Base-by-base conservation (phyloP, 306 rosid genomes). In the Sphenostylis stenocarpa region DNA sequence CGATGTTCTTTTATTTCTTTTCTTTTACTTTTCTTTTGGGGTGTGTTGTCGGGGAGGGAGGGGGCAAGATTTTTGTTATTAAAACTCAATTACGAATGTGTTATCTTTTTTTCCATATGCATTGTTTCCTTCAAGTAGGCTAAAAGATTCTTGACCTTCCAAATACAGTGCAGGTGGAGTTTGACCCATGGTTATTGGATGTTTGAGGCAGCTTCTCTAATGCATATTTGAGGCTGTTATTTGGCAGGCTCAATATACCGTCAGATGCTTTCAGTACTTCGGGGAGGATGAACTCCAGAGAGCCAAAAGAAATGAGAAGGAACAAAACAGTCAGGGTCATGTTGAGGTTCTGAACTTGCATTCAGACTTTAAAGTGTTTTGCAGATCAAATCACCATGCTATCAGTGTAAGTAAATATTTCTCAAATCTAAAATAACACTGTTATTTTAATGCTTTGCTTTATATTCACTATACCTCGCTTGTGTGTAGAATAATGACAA, bases 131-230 rank as follows among this genome's bases (percentile, higher is more conserved):
- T 70, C 65, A 17, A 34, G 82, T 45, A 34, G 45, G 66, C 77
- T 75, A 76, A 76, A 57, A 61, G 44, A 55, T 33, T 84, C 52
- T 61, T 61, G 76, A 75, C 53, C 67, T 84, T 81, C 63, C 67
- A 53, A 36, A 64, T 78, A 73, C 83, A 72, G 66, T 29, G 63
- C 41, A 60, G 63, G 44, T 52, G 83, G 60, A 31, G 39, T 38
- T 47, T 31, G 76, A 62, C 49, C 45, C 39, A 43, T 21, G 73
- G 67, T 64, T 65, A 19, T 17, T 34, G 8, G 41, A 70, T 61
- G 72, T 34, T 26, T 24, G 72, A 53, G 79, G 64, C 36, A 69
- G 76, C 52, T 64, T 77, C 67, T 38, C 51, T 33, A 34, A 17
- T 38, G 75, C 57, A 65, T 65, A 28, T 56, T 26, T 28, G 16